Conservation (phyloP, 1,284 basidiomycete genomes). For the Naganishia sp. region DNA sequence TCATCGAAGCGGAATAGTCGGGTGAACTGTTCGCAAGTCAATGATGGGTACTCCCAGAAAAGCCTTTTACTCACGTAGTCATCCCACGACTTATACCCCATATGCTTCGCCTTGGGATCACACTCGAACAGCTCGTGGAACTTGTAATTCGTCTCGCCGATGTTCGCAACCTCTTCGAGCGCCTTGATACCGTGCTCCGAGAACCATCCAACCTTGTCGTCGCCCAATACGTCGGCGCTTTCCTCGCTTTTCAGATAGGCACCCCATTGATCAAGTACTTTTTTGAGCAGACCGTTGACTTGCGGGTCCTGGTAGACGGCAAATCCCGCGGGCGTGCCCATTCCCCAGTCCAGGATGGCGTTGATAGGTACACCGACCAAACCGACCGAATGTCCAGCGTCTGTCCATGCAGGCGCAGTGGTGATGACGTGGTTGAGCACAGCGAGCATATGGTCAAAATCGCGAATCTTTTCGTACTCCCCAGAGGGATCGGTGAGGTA, state of each 20-base stretch:
- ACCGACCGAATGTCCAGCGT: slow-evolving; percentile 47
- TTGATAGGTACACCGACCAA: slow-evolving; percentile 57
- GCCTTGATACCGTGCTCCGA: slow-evolving; percentile 48
- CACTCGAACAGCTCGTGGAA: slow-evolving; percentile 55
- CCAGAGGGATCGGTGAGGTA: slow-evolving; percentile 46
- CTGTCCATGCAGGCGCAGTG: slow-evolving; percentile 54
- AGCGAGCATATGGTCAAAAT: slow-evolving; percentile 57
- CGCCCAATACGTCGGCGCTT: slow-evolving; percentile 55
- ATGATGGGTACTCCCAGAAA: neutral
- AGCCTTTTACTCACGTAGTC: slow-evolving; percentile 49
- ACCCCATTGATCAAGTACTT: slow-evolving; percentile 59
- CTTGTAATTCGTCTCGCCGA: slow-evolving; percentile 42
- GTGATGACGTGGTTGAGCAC: slow-evolving; percentile 56
- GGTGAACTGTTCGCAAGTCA: slow-evolving; percentile 51
- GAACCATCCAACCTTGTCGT: slow-evolving; percentile 57
- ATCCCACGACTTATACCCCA: slow-evolving; percentile 61
- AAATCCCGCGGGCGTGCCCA: slow-evolving; percentile 58
- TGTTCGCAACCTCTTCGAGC: slow-evolving; percentile 47
- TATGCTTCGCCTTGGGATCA: slow-evolving; percentile 52
- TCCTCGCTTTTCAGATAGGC: slow-evolving; percentile 56
- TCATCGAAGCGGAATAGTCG: slow-evolving; percentile 50
- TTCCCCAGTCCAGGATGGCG: slow-evolving; percentile 58
- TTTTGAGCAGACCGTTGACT: slow-evolving; percentile 54
- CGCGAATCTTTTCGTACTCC: slow-evolving; percentile 48
- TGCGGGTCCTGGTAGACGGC: slow-evolving; percentile 56